phyloP scores from a whole-genome alignment of 1,284 basidiomycete species.

The Tylopilus microsporus region DNA sequence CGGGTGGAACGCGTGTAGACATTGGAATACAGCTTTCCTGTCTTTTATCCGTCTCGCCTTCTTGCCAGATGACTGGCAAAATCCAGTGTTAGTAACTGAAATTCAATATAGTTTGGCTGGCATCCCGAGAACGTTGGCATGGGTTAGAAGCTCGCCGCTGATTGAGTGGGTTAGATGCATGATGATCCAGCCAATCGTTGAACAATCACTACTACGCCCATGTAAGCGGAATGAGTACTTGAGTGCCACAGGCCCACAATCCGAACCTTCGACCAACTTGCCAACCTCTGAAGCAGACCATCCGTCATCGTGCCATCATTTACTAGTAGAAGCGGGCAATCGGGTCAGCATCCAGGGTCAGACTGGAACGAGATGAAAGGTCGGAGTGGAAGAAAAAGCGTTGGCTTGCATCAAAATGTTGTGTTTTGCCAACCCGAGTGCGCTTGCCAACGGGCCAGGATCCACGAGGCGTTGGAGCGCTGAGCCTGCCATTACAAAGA shows the following conservation, averaged over 20 bases:
- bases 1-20: not conserved
- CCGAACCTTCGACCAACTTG: not conserved
- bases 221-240: not conserved
- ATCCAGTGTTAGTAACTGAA: too few relatives aligned
- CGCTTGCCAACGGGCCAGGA: conserved; percentile 20
- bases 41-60: conserved; percentile 16
- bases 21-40: not conserved
- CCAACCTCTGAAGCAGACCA: conserved; percentile 13
- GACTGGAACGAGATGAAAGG: not conserved
- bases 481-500: not conserved
- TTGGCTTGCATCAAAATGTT: conserved; percentile 16
- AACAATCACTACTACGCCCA: not conserved
- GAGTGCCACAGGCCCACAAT: not conserved
- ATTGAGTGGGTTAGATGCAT: too few relatives aligned
- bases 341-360: too few relatives aligned
- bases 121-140: too few relatives aligned
- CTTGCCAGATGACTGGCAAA: too few relatives aligned
- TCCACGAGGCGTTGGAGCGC: conserved; percentile 21
- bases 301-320: too few relatives aligned
- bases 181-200: conserved; percentile 9
- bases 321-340: too few relatives aligned
- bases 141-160: too few relatives aligned
- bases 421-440: conserved; percentile 2
- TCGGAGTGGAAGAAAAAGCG: not conserved
- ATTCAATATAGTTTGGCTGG: too few relatives aligned